A percentile compares a stretch with the other conserved stretches of the same genome.
Evolutionary conservation across 192 early-diverging fungal species (phyloP).

Genomic region (Martensiomyces pterosporus): DNA sequence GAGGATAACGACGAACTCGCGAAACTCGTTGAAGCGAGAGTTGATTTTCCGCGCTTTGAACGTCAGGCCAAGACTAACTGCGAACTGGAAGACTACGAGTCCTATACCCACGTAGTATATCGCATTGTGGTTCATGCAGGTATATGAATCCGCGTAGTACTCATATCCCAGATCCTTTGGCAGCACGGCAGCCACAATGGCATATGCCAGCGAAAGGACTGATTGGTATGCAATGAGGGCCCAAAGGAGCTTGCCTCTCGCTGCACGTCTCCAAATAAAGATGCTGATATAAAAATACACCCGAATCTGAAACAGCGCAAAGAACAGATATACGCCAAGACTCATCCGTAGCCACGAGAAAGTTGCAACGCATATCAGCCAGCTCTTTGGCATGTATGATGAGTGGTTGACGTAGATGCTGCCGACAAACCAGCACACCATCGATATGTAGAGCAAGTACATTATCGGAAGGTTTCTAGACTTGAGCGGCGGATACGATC

Average conservation of each 20-base stretch:
- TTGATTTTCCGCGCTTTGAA: neutral
- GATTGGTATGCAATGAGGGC: neutral
- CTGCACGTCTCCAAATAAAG: neutral
- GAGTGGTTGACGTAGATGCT: slow-evolving; percentile 17
- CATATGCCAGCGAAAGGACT: neutral
- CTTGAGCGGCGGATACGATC: slow-evolving; percentile 35
- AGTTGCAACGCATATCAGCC: slow-evolving; percentile 32
- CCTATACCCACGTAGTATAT: too few species aligned
- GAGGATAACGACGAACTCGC: neutral
- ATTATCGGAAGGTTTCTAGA: slow-evolving; percentile 32
- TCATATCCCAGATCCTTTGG: neutral
- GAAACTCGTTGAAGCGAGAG: neutral
- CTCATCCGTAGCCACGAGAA: slow-evolving; percentile 44
- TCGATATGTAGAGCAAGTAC: slow-evolving; percentile 27
- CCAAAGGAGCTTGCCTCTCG: neutral
- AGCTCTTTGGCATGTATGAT: slow-evolving; percentile 15
- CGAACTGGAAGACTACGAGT: neutral
- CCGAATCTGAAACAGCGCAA: neutral
- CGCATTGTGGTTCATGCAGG: neutral
- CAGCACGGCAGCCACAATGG: neutral
- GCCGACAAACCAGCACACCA: slow-evolving; percentile 41
- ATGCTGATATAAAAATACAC: neutral
- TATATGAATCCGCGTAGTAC: neutral
- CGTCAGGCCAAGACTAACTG: neutral
- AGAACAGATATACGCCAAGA: slow-evolving; percentile 9